Evolutionary conservation across 306 rosid species (phyloP), one percentile per base, ranked within the genome.

Genomic region (Dryas octopetala): DNA sequence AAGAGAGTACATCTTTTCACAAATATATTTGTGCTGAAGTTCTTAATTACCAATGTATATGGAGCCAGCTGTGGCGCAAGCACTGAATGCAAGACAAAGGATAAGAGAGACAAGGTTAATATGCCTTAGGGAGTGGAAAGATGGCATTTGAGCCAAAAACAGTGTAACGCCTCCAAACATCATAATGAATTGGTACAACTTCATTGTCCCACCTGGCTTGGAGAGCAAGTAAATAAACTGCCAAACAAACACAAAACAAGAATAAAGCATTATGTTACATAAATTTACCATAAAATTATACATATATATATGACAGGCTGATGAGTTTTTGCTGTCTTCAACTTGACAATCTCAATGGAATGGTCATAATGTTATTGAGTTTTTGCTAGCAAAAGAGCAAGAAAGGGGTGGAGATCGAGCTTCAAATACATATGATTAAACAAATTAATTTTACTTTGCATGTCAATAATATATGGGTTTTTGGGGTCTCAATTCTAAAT

Each of bases 121-220:
- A 43, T 91, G 88, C 74, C 96, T 84, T 11, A 89, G 75, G 65
- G 93, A 89, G 67, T 89, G 93, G 81, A 89, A 89, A 19, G 97
- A 88, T 76, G 96, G 93, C 63, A 88, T 74, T 75, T 91, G 96
- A 79, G 91, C 93, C 80, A 91, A 83, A 49, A 77, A 1, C 68
- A 91, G 65, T 38, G 86, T 80, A 38, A 86, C 1, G 10, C 75
- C 78, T 16, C 96, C 93, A 75, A 78, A 88, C 8, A 88, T 88
- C 1, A 64, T 63, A 1, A 85, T 83, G 16, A 91, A 91, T 7
- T 87, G 77, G 69, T 86, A 81, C 11, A 88, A 85, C 81, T 88
- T 82, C 91, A 91, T 71, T 46, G 85, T 6, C 59, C 38, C 38
- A 32, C 76, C 84, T 62, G 91, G 86, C 87, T 47, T 68, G 70